A percentile compares a stretch with the other conserved stretches of the same genome.
phyloP scores from a whole-genome alignment of 169 alveolate species.

The Eimeria sp. region DNA sequence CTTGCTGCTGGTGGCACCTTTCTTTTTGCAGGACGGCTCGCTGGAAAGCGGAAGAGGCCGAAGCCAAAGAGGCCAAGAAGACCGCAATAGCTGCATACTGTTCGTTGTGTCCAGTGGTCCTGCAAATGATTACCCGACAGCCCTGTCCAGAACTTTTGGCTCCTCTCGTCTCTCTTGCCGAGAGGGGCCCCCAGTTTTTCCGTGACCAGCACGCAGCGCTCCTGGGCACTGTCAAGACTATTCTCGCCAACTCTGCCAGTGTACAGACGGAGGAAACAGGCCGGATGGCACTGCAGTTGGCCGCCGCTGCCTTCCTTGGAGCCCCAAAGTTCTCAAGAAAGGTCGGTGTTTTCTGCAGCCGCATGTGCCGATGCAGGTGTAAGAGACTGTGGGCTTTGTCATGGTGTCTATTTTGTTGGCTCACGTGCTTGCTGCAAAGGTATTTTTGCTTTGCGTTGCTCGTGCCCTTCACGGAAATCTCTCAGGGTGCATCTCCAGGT shows the following conservation, averaged over 20 bases:
- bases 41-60: slow-evolving; percentile 45
- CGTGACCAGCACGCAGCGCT: slow-evolving; percentile 41
- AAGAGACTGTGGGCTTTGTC: neutral
- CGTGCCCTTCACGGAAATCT: neutral
- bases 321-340: slow-evolving; percentile 37
- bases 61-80: slow-evolving; percentile 28
- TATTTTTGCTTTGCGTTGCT: neutral
- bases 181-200: slow-evolving; percentile 70
- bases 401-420: neutral
- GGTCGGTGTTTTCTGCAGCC: neutral
- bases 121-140: slow-evolving; percentile 6
- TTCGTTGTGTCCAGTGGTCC: slow-evolving; percentile 44
- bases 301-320: slow-evolving; percentile 39
- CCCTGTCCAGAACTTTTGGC: slow-evolving; percentile 58
- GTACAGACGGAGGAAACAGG: slow-evolving; percentile 18
- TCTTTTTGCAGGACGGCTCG: slow-evolving; percentile 21
- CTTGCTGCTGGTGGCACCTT: neutral
- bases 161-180: slow-evolving; percentile 63
- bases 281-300: slow-evolving; percentile 68
- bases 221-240: slow-evolving; percentile 17
- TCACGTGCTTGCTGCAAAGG: neutral
- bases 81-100: slow-evolving; percentile 48
- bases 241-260: slow-evolving; percentile 2
- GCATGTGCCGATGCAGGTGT: neutral
- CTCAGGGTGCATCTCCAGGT: neutral